phyloP scores from a whole-genome alignment of 352 stramenopile genomes.

The Phytophthora sansomeana region DNA sequence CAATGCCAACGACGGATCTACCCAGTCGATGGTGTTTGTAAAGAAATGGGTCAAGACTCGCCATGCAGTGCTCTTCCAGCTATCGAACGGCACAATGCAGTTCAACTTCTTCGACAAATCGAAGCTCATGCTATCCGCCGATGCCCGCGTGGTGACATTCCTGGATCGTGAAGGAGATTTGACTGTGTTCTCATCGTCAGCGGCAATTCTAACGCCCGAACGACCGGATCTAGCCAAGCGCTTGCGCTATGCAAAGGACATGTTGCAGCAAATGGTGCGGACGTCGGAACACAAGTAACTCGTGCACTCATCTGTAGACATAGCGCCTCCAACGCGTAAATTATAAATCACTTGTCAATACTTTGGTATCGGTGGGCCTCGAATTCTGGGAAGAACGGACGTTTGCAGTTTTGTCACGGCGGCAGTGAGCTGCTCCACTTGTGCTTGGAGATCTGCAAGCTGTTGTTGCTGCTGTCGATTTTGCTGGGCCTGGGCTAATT shows the following conservation, averaged over 20 bases:
- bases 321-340: constrained; percentile 26
- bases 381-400: constrained; percentile 30
- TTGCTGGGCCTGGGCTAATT: constrained; percentile 21
- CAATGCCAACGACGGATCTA: constrained; percentile 7
- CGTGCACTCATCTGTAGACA: constrained; percentile 28
- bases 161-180: constrained; percentile 81
- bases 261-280: constrained; percentile 94
- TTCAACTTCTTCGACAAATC: constrained; percentile 98
- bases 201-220: constrained; percentile 66
- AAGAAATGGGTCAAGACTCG: constrained; percentile 99
- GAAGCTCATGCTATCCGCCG: constrained; percentile 94
- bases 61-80: constrained; percentile 97
- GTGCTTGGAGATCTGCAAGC: constrained; percentile 48
- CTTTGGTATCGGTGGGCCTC: constrained; percentile 25
- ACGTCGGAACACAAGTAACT: constrained; percentile 34
- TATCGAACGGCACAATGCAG: constrained; percentile 96
- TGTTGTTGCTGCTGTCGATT: constrained; percentile 34
- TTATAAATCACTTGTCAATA: constrained; percentile 50
- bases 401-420: constrained; percentile 44
- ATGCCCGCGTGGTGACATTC: constrained; percentile 92
- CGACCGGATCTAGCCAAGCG: constrained; percentile 78
- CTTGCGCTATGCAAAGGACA: constrained; percentile 95
- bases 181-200: constrained; percentile 55
- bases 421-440: constrained; percentile 55
- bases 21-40: constrained; percentile 90